Base-by-base conservation (phyloP, 2,329 filamentous ascomycete species). In the Arthrobotrys musiformis region DNA sequence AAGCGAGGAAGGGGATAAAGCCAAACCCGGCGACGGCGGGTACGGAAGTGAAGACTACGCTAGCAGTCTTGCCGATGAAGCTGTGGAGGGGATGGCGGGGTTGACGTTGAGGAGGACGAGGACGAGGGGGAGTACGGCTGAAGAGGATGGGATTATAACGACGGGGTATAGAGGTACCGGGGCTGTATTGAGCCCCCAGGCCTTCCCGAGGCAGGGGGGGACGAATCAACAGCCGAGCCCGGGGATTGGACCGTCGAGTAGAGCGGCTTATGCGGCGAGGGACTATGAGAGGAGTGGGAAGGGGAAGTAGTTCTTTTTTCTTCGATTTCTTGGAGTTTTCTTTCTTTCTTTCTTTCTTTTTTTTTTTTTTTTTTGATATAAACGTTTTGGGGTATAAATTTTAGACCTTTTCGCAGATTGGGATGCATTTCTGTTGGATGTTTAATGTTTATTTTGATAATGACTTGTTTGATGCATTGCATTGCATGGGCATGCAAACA, bases 1-100 rank as follows among this genome's bases (percentile, higher is more conserved):
- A 24, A 80, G 80, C 17, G 79, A 81, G 46, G 7, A 72, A 7
- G 81, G 81, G 44, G 67, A 37, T 22, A 40, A 52, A 13, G 19
- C 42, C 2, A 44, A 42, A 6, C n/a, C n/a, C n/a, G n/a, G n/a
- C n/a, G 61, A 52, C 1, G 60, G 52, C 17, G 61, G 33, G 5
- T 37, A 58, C 37, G 46, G 42, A 13, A 24, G 50, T 17, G 61
- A 28, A 48, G 44, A 9, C 22, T 72, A 72, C 17, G 17, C 44
- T 6, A 35, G 40, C 17, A 66, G 60, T 44, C 28, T 73, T 28
- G 69, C 69, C 19, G 69, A 73, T 24, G 61, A 66, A 46, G 69
- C 61, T 28, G 69, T 66, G 26, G 70, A 75, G 13, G 63, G 54
- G 11, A 63, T 68, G 70, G 70, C 70, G 15, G 70, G 63, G 52